These are phyloP conservation scores for Lentinula novae-zelandiae DNA, from an alignment of 1,284 basidiomycete species.

Conservation along the genomic window DNA sequence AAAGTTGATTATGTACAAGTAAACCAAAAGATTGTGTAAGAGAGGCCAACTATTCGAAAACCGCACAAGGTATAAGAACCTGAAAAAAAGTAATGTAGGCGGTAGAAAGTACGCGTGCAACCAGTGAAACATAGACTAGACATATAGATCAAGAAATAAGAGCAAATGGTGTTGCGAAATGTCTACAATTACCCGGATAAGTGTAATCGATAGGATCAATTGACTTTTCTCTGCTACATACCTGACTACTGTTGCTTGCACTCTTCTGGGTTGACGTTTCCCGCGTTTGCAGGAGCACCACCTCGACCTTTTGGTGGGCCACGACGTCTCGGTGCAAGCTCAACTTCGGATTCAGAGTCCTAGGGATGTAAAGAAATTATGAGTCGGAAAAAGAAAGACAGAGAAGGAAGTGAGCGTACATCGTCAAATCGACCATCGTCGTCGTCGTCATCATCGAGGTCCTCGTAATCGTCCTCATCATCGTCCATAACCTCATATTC, in stretches of 20 bases:
- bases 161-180: background rate
- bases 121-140: background rate
- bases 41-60: background rate
- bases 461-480: constrained; percentile 60
- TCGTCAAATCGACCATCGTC: constrained; percentile 54
- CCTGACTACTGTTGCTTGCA: constrained; percentile 77
- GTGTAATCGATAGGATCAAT: too few relatives aligned
- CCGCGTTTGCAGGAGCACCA: constrained; percentile 31
- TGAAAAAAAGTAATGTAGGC: background rate
- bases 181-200: background rate
- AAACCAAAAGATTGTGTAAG: background rate
- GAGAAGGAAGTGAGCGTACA: constrained; percentile 6
- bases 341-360: constrained; percentile 62
- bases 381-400: background rate
- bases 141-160: background rate
- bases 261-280: constrained; percentile 68
- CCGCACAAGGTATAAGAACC: background rate
- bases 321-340: constrained; percentile 53
- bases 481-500: constrained; percentile 80
- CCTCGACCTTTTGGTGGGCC: constrained; percentile 54
- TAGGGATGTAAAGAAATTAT: constrained; percentile 21
- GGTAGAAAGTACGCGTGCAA: background rate
- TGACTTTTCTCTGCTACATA: too few relatives aligned
- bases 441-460: constrained; percentile 48
- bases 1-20: background rate